Evolutionary conservation across 106 monocot species (phyloP), one percentile per base, ranked within the genome.

Genomic region (Narthecium ossifragum): DNA sequence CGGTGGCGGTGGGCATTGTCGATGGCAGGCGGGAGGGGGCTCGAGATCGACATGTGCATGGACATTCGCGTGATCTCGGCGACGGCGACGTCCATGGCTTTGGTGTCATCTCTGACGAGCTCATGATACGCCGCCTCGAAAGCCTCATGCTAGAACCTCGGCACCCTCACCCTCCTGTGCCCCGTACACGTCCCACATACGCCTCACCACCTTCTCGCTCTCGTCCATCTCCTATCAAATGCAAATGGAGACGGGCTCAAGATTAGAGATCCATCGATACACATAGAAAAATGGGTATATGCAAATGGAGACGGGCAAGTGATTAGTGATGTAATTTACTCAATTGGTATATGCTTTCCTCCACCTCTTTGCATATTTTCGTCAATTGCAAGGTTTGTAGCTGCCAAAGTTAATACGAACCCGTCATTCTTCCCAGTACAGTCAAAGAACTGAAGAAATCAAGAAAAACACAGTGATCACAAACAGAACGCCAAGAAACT

Each of bases 191-290:
- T 89, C 93, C 93, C 93, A 93, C 89, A 89, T 83, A 56, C 70
- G 82, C 72, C 78, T 73, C 71, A 93, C 93, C 41, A 89, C 63
- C 71, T 79, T 89, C 83, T 80, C 89, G 68, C 93, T 89, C 70
- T 93, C 89, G 80, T 89, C 93, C 61, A 89, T 75, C 64, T 93
- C 93, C 93, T 93, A 34, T 56, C n/a, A n/a, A n/a, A n/a, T n/a
- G n/a, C n/a, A 31, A 43, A 43, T 6, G 29, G 15, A 23, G 15
- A n/a, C 0, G 49, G 43, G 3, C 40, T 9, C 40, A 20, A 27
- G n/a, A n/a, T n/a, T n/a, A n/a, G 11, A 29, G 31, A 48, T 41
- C 34, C 48, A 38, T 25, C 61, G 24, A 53, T 29, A 6, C 6
- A 24, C 8, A 49, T 37, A 11, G 10, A 60, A 56, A 47, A 21